A percentile compares a stretch with the other conserved stretches of the same genome.
Evolutionary conservation across 768 basidiomycete genomes (phyloP).

Genomic region (Serpula lacrymans): DNA sequence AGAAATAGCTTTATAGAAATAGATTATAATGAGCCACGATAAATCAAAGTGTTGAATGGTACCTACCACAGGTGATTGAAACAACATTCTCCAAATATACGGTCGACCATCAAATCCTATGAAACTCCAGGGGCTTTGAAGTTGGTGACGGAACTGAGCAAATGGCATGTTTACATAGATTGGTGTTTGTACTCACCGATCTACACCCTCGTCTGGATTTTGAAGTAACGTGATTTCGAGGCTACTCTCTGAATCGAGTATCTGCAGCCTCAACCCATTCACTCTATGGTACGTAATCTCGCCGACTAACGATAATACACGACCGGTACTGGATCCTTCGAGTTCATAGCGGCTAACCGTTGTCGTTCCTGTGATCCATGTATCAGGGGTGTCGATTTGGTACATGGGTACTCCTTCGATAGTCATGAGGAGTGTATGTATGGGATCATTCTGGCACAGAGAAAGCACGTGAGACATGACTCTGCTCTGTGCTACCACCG

Average conservation of each 20-base stretch:
- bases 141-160: no score
- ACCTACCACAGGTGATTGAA: conserved; percentile 34
- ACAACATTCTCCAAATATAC: conserved; percentile 38
- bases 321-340: conserved; percentile 20
- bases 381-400: conserved; percentile 26
- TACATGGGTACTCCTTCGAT: conserved; percentile 31
- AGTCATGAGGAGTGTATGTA: conserved; percentile 31
- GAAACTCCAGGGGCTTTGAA: conserved; percentile 35
- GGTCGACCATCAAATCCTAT: conserved; percentile 29
- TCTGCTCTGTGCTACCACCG: no score
- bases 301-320: conserved; percentile 32
- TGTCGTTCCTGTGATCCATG: background rate
- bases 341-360: conserved; percentile 20
- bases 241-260: conserved; percentile 13
- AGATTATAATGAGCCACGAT: background rate
- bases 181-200: no score
- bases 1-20: conserved; percentile 25
- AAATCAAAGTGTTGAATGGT: background rate
- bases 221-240: conserved; percentile 14
- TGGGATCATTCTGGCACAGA: conserved; percentile 33
- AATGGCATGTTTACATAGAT: no score
- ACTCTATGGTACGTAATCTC: conserved; percentile 21
- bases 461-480: no score
- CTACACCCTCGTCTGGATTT: conserved; percentile 8
- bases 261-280: conserved; percentile 19